Percentiles rank a stretch among this genome's conserved stretches.
These are phyloP conservation scores for Climacium dendroides DNA, from an alignment of 225 moss, liverwort and hornwort species.

Conservation along the genomic window DNA sequence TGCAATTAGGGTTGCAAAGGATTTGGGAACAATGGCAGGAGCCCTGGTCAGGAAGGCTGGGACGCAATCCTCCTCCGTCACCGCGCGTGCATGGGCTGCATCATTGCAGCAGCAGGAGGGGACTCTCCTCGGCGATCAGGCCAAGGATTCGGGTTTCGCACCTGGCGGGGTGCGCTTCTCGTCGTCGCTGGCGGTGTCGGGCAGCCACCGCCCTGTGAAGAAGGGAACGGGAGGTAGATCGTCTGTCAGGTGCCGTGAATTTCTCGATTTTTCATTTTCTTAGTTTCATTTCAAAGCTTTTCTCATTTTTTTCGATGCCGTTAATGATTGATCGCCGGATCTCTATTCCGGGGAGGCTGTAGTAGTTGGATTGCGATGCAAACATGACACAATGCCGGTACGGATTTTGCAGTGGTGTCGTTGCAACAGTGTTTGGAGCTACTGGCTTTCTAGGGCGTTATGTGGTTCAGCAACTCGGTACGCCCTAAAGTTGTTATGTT, in stretches of 20 bases:
- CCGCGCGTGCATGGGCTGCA: conserved; percentile 10
- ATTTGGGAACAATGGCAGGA: conserved; percentile 24
- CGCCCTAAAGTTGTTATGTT: neutral
- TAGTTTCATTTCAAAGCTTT: neutral
- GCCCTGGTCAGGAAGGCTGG: conserved; percentile 26
- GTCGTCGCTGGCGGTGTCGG: conserved; percentile 35
- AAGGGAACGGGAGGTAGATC: conserved; percentile 93
- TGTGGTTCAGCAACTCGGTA: conserved; percentile 95
- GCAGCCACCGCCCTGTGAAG: conserved; percentile 36
- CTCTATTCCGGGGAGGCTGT: neutral
- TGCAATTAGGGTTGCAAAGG: conserved; percentile 16
- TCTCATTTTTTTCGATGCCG: neutral
- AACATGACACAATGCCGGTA: neutral
- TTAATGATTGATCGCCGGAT: neutral
- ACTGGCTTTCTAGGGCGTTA: conserved; percentile 94
- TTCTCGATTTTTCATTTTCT: neutral
- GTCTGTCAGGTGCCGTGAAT: conserved; percentile 57
- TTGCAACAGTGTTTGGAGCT: conserved; percentile 96
- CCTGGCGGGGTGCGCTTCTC: conserved; percentile 18
- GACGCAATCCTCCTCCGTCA: neutral
- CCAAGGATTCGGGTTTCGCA: neutral
- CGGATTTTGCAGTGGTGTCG: conserved; percentile 59
- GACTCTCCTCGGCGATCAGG: neutral
- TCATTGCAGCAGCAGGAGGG: conserved; percentile 11
- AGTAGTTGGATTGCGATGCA: neutral